Base-by-base conservation (phyloP, 495 filamentous ascomycete genomes). In the Pyronema domesticum region DNA sequence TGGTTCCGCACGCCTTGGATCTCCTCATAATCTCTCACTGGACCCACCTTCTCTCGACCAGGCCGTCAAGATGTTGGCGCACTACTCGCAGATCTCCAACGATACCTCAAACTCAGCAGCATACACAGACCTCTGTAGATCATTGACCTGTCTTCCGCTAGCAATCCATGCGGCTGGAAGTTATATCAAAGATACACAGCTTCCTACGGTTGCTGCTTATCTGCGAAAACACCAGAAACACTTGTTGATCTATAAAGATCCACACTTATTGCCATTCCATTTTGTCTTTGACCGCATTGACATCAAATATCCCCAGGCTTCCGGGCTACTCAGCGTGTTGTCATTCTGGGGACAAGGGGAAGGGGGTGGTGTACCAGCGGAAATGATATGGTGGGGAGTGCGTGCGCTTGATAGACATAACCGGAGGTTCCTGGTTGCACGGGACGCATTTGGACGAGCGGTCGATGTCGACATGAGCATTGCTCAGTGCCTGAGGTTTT, bases 111-210 rank as follows among this genome's bases (percentile, higher is more conserved):
- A 78, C 18, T 83, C 89, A 55, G 69, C 65, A 40, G 76, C 78
- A 50, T 81, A 81, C 0, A 74, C 70, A 6, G 79, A 86, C 53
- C 60, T 89, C 19, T 83, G 87, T 1, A 70, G 77, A 42, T 67
- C 82, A 46, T 80, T 87, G 68, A 82, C 81, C 23, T 75, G 78
- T 55, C 69, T 89, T 9, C 85, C 85, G 11, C 67, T 89, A 14
- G 84, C 85, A 47, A 88, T 91, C 39, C 82, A 87, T 59, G 80
- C 83, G 3, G 81, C 84, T 4, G 82, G 83, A 7, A 80, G 82
- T 54, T 79, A 83, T 19, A 73, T 91, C 6, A 85, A 79, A 45
- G 76, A 78, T 1, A 86, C 80, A 0, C 70, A 75, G 17, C 82
- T 85, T 57, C 80, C 83, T 0, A 30, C 23, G 5, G 72, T 91